These are phyloP conservation scores for Plasmodium gallinaceum DNA, from an alignment of 169 alveolate genomes.

Conservation along the genomic window DNA sequence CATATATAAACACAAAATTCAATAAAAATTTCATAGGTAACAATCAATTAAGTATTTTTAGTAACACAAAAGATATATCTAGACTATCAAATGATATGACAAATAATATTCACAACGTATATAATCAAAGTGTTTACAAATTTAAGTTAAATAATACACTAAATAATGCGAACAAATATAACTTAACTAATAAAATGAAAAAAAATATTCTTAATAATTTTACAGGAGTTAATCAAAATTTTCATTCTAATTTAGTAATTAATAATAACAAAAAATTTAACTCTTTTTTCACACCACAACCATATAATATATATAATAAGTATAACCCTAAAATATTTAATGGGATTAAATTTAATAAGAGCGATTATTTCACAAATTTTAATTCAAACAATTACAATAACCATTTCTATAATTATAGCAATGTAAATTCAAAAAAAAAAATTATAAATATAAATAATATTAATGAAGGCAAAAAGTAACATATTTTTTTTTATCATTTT, in stretches of 20 bases:
- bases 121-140: neutral
- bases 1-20: neutral
- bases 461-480: neutral
- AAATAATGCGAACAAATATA: slow-evolving; percentile 10
- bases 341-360: neutral
- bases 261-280: neutral
- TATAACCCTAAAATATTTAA: neutral
- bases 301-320: neutral
- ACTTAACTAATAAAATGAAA: slow-evolving; percentile 13
- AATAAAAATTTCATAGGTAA: neutral
- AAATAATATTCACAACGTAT: neutral
- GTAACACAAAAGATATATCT: neutral
- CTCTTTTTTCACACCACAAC: neutral
- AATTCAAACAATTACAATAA: neutral
- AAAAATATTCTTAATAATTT: slow-evolving; percentile 3
- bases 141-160: slow-evolving; percentile 1
- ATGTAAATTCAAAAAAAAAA: neutral
- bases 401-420: neutral
- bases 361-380: neutral
- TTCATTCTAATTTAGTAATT: neutral
- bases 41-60: neutral
- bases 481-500: neutral
- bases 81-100: neutral
- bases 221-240: neutral
- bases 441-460: neutral